A percentile compares a stretch with the other conserved stretches of the same genome.
Evolutionary conservation across 2,329 filamentous ascomycete genomes (phyloP).

Genomic region (Nannizziopsis arthrosporioides): DNA sequence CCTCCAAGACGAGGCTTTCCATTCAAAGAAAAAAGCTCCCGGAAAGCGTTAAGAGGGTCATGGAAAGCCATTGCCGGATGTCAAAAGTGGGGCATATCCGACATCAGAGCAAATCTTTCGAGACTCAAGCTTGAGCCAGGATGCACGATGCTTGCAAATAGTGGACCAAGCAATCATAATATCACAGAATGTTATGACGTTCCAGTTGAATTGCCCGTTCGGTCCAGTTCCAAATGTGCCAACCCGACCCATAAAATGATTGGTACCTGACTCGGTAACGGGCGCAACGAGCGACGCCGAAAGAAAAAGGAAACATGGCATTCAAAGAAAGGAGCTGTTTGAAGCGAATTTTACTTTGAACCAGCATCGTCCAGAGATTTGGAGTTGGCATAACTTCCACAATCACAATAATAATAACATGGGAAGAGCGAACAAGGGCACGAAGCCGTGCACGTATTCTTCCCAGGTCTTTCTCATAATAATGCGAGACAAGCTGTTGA

Average conservation of each 20-base stretch:
- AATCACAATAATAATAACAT: not conserved
- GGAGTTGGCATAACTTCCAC: not conserved
- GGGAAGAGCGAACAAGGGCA: not conserved
- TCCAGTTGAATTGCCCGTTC: conserved; percentile 6
- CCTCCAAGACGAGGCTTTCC: not conserved
- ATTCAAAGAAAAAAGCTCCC: not conserved
- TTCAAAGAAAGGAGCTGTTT: conserved; percentile 3
- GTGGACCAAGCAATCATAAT: not conserved
- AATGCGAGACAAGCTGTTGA: too few species aligned
- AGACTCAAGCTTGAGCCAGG: not conserved
- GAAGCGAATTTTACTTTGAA: conserved; percentile 12
- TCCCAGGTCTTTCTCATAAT: too few species aligned
- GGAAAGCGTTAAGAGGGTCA: not conserved
- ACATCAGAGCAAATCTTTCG: not conserved
- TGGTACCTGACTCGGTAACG: conserved; percentile 10
- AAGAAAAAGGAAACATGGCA: conserved; percentile 6
- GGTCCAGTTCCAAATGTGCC: conserved; percentile 9
- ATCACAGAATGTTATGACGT: conserved; percentile 1
- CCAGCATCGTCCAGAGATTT: conserved; percentile 9
- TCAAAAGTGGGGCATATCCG: not conserved
- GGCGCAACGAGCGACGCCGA: not conserved
- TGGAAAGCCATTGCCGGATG: too few species aligned
- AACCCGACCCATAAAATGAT: conserved; percentile 7
- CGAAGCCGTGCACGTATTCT: conserved; percentile 4
- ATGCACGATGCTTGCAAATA: conserved; percentile 1